phyloP scores from a whole-genome alignment of 2,329 filamentous ascomycete species.

The Epichloe gansuensis region DNA sequence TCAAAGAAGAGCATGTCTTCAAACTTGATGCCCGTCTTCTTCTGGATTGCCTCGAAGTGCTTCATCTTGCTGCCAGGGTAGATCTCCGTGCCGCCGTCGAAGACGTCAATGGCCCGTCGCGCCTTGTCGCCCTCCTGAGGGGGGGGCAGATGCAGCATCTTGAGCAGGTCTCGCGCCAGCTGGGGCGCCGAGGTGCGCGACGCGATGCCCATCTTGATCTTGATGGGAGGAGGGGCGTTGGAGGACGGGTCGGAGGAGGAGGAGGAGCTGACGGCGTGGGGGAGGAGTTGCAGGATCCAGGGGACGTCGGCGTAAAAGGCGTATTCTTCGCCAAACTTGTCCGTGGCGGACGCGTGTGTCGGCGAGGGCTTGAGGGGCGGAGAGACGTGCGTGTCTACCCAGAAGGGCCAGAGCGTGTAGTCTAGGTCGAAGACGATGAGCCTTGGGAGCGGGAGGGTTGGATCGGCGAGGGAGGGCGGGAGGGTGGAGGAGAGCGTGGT shows the following conservation, averaged over 20 bases:
- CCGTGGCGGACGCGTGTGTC: constrained; percentile 30
- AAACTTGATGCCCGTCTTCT: constrained; percentile 56
- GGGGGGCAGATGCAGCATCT: constrained; percentile 49
- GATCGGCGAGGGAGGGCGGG: constrained; percentile 34
- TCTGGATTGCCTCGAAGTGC: constrained; percentile 65
- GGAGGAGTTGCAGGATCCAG: constrained; percentile 39
- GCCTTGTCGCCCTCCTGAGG: constrained; percentile 18
- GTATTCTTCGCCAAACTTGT: constrained; percentile 52
- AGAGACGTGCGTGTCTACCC: constrained; percentile 86
- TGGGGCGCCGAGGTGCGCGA: constrained; percentile 71
- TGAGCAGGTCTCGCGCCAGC: constrained; percentile 68
- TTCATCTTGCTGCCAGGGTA: constrained; percentile 72
- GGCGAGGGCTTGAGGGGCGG: constrained; percentile 49
- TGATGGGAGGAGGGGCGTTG: constrained; percentile 16
- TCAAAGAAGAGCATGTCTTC: constrained; percentile 94
- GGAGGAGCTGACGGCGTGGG: constrained; percentile 28
- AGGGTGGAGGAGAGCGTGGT: constrained; percentile 6
- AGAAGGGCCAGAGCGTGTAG: constrained; percentile 98
- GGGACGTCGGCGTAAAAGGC: constrained; percentile 61
- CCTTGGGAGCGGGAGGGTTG: constrained; percentile 56
- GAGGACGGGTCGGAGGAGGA: constrained; percentile 13
- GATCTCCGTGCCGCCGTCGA: constrained; percentile 50
- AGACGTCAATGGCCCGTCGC: constrained; percentile 41
- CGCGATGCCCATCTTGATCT: constrained; percentile 54
- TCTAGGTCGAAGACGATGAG: constrained; percentile 91